phyloP scores from a whole-genome alignment of 1,284 basidiomycete genomes.

The Anthracocystis panici-leucophaei region DNA sequence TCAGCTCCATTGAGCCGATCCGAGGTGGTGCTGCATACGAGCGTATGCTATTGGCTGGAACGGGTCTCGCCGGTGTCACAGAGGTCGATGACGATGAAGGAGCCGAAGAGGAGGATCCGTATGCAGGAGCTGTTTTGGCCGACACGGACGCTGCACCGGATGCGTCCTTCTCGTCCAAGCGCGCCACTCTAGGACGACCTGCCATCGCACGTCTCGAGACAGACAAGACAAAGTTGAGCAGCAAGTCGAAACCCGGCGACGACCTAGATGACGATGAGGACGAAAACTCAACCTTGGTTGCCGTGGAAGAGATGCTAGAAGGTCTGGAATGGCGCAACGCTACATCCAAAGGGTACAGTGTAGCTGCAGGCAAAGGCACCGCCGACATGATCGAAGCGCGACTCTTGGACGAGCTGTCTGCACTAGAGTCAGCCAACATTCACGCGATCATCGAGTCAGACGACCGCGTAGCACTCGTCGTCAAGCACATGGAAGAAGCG shows the following conservation, averaged over 20 bases:
- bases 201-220: slow-evolving; percentile 36
- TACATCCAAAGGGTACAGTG: slow-evolving; percentile 23
- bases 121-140: slow-evolving; percentile 48
- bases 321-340: slow-evolving; percentile 85
- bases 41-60: slow-evolving; percentile 62
- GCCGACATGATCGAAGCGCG: slow-evolving; percentile 68
- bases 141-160: slow-evolving; percentile 27
- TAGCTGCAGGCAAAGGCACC: slow-evolving; percentile 53
- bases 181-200: slow-evolving; percentile 39
- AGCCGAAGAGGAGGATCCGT: slow-evolving; percentile 49
- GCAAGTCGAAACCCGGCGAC: slow-evolving; percentile 4
- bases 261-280: slow-evolving; percentile 49
- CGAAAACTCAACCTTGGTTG: slow-evolving; percentile 62
- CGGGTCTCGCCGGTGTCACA: slow-evolving; percentile 52
- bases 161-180: slow-evolving; percentile 29
- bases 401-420: slow-evolving; percentile 65
- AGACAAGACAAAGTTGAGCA: slow-evolving; percentile 13
- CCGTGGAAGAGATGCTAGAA: slow-evolving; percentile 95
- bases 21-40: slow-evolving; percentile 63
- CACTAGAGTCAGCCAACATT: slow-evolving; percentile 79
- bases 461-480: slow-evolving; percentile 83
- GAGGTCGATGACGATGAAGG: slow-evolving; percentile 57
- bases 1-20: slow-evolving; percentile 62
- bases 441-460: slow-evolving; percentile 96
- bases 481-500: slow-evolving; percentile 89